Base-by-base conservation (phyloP, 1,284 basidiomycete genomes). In the Mrakiaceae sp. region DNA sequence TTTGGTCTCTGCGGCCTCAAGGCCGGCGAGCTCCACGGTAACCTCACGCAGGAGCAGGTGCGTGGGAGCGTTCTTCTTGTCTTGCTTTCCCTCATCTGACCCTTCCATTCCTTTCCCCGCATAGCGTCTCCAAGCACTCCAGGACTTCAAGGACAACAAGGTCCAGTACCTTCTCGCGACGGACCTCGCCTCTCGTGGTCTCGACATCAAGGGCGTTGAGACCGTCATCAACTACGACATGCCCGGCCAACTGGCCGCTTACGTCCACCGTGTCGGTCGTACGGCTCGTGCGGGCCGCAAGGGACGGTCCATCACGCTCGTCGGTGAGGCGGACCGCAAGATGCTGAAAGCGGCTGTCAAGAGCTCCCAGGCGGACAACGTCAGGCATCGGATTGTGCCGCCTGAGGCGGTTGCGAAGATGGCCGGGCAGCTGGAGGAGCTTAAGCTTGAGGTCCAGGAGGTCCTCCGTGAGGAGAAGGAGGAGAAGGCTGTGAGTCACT, bases 141-240 rank as follows among this genome's bases (percentile, higher is more conserved):
- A 88, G 71, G 81, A 83, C 64, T 98, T 98, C 79, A 87, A 90
- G 66, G 88, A 91, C 67, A 87, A 90, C 43, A 76, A 82, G 53
- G 87, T 88, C 48, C 89, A 93, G 74, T 98, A 86, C 76, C 80
- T 98, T 7, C 87, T 98, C 80, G 94, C 94, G 0, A 98, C 95
- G 0, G 95, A 98, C 76, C 81, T 98, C 27, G 95, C 95, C 40
- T 90, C 91, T 67, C 87, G 94, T 70, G 94, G 94, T 77, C 81
- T 98, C 46, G 94, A 98, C 78, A 97, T 98, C 79, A 95, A 94
- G 72, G 94, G 93, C 16, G 87, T 97, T n/a, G 89, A 96, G 73
- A 94, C 91, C 0, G 91, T 98, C 65, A 91, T 97, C 74, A 98
- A 98, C 76, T 97, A 93, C 74, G 94, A 98, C 76, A 96, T 98